phyloP scores from a whole-genome alignment of 495 filamentous ascomycete genomes.

The Podospora anserina region DNA sequence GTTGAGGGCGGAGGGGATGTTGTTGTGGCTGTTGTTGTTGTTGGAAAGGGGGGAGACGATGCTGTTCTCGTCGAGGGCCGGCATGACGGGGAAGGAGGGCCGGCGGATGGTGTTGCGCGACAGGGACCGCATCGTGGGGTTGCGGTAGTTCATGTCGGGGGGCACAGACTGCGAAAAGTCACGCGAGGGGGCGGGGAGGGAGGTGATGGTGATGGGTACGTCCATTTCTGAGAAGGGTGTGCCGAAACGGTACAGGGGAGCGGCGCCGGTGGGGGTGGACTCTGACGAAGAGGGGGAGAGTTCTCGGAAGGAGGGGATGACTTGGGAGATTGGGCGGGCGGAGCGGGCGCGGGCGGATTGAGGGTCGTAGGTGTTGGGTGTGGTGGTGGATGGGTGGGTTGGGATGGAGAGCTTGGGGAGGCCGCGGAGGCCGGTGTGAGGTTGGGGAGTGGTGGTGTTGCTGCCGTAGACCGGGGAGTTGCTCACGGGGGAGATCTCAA shows the following conservation, averaged over 20 bases:
- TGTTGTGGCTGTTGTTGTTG: constrained; percentile 27
- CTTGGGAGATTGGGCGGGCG: constrained; percentile 31
- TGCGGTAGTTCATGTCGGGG: constrained; percentile 79
- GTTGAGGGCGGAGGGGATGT: constrained; percentile 32
- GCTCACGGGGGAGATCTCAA: constrained; percentile 44
- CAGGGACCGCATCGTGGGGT: constrained; percentile 45
- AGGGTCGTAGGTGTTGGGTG: constrained; percentile 17
- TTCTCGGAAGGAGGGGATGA: constrained; percentile 51
- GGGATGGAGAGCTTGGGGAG: constrained; percentile 61
- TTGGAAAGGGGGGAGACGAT: constrained; percentile 32
- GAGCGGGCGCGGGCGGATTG: constrained; percentile 28
- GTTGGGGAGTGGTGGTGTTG: constrained; percentile 31
- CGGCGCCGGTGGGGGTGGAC: constrained; percentile 48
- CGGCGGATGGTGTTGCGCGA: constrained; percentile 56
- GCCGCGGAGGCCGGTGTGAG: constrained; percentile 49
- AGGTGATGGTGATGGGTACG: constrained; percentile 75
- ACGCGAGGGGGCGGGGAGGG: constrained; percentile 64
- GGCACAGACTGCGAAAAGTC: constrained; percentile 84
- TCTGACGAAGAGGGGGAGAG: constrained; percentile 50
- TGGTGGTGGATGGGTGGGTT: constrained; percentile 19
- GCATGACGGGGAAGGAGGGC: constrained; percentile 55
- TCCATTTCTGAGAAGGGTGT: constrained; percentile 90
- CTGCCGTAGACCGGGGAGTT: constrained; percentile 2
- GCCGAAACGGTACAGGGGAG: constrained; percentile 60
- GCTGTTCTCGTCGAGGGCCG: constrained; percentile 53